These are phyloP conservation scores for Globisporangium recalcitrans DNA, from an alignment of 352 stramenopile species.

Conservation along the genomic window DNA sequence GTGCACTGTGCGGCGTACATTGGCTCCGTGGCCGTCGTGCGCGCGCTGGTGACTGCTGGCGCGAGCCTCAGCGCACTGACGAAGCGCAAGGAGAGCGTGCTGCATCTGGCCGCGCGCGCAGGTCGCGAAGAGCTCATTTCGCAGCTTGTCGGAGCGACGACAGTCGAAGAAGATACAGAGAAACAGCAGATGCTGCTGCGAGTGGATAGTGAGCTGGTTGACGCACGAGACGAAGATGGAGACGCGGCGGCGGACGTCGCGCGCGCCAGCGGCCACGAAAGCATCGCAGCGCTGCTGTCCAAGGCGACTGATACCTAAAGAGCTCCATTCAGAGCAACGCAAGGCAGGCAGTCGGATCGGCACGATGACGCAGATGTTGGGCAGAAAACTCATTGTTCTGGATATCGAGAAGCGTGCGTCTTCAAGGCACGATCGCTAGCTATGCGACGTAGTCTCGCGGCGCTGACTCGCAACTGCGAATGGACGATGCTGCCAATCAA, in stretches of 20 bases:
- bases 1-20: slow-evolving; percentile 54
- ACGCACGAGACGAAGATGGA: slow-evolving; percentile 9
- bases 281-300: slow-evolving; percentile 2
- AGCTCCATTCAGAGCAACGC: background rate
- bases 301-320: background rate
- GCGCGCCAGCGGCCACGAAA: background rate
- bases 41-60: slow-evolving; percentile 21
- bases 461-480: background rate
- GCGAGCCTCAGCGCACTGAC: slow-evolving; percentile 20
- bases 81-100: slow-evolving; percentile 23
- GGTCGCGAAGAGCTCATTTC: slow-evolving; percentile 26
- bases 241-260: slow-evolving; percentile 7
- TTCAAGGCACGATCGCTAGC: background rate
- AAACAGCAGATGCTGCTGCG: background rate
- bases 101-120: slow-evolving; percentile 32
- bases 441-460: background rate
- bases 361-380: background rate
- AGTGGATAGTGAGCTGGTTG: background rate
- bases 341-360: background rate
- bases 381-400: too few relatives aligned
- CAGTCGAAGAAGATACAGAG: background rate
- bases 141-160: slow-evolving; percentile 10
- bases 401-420: too few relatives aligned
- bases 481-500: background rate
- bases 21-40: slow-evolving; percentile 22